A percentile compares a stretch with the other conserved stretches of the same genome.
Evolutionary conservation across 1,284 basidiomycete genomes (phyloP).

Genomic region (Neotropicomus parvogracilis): DNA sequence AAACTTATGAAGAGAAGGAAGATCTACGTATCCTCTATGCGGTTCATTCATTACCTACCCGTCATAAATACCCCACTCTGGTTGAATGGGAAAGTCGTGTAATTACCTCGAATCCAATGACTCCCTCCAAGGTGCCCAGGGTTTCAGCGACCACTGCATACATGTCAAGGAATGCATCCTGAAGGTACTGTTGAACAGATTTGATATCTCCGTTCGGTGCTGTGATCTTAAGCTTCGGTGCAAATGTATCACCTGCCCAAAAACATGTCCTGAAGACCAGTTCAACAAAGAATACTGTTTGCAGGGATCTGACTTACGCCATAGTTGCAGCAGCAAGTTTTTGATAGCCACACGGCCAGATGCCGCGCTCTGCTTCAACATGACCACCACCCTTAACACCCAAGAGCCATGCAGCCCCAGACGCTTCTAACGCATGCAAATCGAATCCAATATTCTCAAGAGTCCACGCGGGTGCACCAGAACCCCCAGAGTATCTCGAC

Average conservation of each 20-base stretch:
- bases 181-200: constrained; percentile 80
- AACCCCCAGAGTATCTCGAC: constrained; percentile 92
- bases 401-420: constrained; percentile 79
- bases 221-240: constrained; percentile 66
- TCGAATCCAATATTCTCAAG: constrained; percentile 79
- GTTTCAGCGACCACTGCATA: constrained; percentile 68
- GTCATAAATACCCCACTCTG: constrained; percentile 5
- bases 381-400: constrained; percentile 76
- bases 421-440: constrained; percentile 68
- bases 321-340: constrained; percentile 86
- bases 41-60: constrained; percentile 93
- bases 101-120: constrained; percentile 87
- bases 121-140: constrained; percentile 72
- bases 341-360: constrained; percentile 91
- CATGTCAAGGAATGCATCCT: constrained; percentile 77
- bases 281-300: constrained; percentile 21
- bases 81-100: background rate
- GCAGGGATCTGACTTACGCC: constrained; percentile 54
- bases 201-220: constrained; percentile 47
- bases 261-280: constrained; percentile 62
- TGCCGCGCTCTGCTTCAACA: constrained; percentile 66
- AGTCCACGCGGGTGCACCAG: constrained; percentile 92
- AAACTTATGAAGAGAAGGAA: constrained; percentile 80
- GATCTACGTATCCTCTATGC: constrained; percentile 86
- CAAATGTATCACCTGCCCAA: constrained; percentile 85